Evolutionary conservation across 2,329 filamentous ascomycete genomes (phyloP).

Genomic region (Paracoccidioides brasiliensis): DNA sequence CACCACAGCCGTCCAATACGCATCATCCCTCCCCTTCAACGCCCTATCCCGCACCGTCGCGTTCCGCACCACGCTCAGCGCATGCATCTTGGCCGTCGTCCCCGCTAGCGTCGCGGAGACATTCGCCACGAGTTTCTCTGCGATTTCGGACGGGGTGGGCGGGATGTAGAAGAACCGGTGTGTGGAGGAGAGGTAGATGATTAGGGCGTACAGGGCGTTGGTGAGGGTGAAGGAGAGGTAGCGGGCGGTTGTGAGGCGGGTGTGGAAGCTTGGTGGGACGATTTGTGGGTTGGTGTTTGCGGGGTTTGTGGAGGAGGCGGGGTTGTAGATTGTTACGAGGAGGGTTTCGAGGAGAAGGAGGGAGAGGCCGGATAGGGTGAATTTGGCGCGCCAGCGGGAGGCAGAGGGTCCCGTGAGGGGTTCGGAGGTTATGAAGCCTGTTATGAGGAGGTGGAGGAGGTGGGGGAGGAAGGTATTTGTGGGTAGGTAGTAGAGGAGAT

Average conservation of each 20-base stretch:
- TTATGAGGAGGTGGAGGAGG: constrained; percentile 57
- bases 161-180: constrained; percentile 61
- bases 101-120: constrained; percentile 44
- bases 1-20: constrained; percentile 54
- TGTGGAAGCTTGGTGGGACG: constrained; percentile 21
- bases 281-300: neutral
- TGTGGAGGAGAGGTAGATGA: constrained; percentile 66
- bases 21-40: constrained; percentile 51
- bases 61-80: constrained; percentile 65
- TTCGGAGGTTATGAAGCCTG: constrained; percentile 62
- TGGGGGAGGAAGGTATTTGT: constrained; percentile 58
- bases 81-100: constrained; percentile 54
- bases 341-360: constrained; percentile 51
- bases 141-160: constrained; percentile 48
- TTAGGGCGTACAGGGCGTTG: constrained; percentile 49
- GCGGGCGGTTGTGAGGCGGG: constrained; percentile 44
- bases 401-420: constrained; percentile 51
- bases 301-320: no score
- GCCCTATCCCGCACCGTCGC: constrained; percentile 60
- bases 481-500: constrained; percentile 70
- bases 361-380: constrained; percentile 49
- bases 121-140: constrained; percentile 41
- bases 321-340: constrained; percentile 50
- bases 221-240: constrained; percentile 50
- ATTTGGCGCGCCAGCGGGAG: constrained; percentile 54